Conservation (phyloP, 2,329 filamentous ascomycete genomes). For the Chaetomium sp. region DNA sequence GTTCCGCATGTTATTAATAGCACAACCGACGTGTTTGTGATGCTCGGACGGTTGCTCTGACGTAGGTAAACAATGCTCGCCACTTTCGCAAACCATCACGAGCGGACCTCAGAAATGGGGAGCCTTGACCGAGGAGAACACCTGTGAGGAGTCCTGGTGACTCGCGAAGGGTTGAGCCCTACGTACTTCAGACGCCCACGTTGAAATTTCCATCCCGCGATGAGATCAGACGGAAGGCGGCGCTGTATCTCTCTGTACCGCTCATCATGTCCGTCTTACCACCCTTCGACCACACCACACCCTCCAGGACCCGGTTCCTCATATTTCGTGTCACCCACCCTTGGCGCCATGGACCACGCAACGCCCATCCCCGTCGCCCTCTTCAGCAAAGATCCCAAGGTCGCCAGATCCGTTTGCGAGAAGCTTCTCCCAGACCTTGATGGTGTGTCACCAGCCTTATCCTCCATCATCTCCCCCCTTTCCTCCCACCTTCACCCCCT, state of each 20-base stretch:
- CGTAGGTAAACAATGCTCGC: neutral
- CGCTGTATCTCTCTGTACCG: neutral
- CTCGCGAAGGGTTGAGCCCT: neutral
- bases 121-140: neutral
- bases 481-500: neutral
- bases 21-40: neutral
- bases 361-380: conserved; percentile 32
- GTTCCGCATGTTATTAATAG: neutral
- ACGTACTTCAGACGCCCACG: too few species aligned
- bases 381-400: conserved; percentile 33
- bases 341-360: conserved; percentile 16
- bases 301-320: neutral
- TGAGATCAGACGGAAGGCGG: neutral
- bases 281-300: neutral
- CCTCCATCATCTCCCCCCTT: neutral
- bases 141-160: neutral
- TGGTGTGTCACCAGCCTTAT: conserved; percentile 18
- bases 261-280: neutral
- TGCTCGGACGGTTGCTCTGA: neutral
- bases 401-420: conserved; percentile 33
- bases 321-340: neutral
- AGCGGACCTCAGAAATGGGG: neutral
- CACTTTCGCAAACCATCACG: neutral
- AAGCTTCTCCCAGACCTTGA: conserved; percentile 34
- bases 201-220: neutral